Evolutionary conservation across 2,329 filamentous ascomycete species (phyloP), one percentile per base, ranked within the genome.

Genomic region (Penicillium sp.): DNA sequence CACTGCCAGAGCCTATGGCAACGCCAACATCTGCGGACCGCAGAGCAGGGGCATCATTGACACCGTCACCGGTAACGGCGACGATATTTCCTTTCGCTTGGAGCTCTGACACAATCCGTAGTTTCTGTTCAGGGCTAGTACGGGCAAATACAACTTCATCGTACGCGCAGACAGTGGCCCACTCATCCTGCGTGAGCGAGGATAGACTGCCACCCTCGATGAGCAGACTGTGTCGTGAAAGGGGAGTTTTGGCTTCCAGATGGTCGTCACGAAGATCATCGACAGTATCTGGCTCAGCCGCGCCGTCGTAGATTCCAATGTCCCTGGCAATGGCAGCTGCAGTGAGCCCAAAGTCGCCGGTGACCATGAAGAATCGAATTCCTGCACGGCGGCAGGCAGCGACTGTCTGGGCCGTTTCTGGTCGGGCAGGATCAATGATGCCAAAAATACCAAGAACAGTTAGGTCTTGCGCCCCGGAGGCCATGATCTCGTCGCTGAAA

Each of bases 151-250:
- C 73, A 32, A 75, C 78, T 58, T 83, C 81, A n/a, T 77, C 72
- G 45, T 82, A 82, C 7, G 70, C 69, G 55, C 78, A 82, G 2
- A 92, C 75, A 10, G 78, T 75, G 51, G 85, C 78, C 89, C 89
- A 92, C 65, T 91, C 86, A 40, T 80, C 66, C 4, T 86, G 81
- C 46, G 82, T 86, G 10, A 92, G 76, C 0, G 78, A 78, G 20
- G 87, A 81, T 23, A 92, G 77, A 47, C 91, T 85, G 0, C 82
- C 76, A 0, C 87, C 88, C 37, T 82, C 85, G 10, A 90, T 74
- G 12, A 89, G 81, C 39, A 90, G 82, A 7, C 84, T 82, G 7
- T 73, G 70, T 7, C 73, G 70, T 2, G 66, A 62, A 1, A 53
- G 62, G 0, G 61, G 37, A 5, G 61, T 41, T 27, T 53, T 65